Conservation (phyloP, 2,329 filamentous ascomycete genomes). For the Cryphonectria radicalis region DNA sequence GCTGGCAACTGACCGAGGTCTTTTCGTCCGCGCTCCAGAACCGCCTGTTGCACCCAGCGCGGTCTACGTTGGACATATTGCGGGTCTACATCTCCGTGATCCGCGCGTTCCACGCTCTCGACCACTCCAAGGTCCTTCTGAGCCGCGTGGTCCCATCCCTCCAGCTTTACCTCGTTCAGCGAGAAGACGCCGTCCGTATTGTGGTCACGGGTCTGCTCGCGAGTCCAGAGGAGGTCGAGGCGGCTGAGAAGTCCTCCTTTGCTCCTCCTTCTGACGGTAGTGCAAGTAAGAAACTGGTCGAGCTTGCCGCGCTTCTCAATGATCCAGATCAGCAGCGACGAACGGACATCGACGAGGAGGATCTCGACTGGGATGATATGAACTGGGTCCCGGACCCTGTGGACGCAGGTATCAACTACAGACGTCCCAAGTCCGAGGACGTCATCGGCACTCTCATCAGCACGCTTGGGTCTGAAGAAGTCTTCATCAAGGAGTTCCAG, state of each 20-base stretch:
- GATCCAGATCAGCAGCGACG: conserved; percentile 61
- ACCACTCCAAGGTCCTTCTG: conserved; percentile 77
- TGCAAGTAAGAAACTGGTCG: conserved; percentile 56
- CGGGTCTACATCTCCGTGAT: conserved; percentile 82
- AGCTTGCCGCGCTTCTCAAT: conserved; percentile 69
- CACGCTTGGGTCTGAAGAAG: conserved; percentile 85
- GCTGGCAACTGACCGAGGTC: conserved; percentile 69
- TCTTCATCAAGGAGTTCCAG: conserved; percentile 94
- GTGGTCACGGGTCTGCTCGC: conserved; percentile 76
- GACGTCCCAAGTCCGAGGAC: conserved; percentile 84
- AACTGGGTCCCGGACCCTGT: conserved; percentile 91
- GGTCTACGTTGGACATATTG: conserved; percentile 76
- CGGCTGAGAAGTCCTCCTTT: conserved; percentile 31
- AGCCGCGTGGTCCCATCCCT: conserved; percentile 75
- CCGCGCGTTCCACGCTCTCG: conserved; percentile 73
- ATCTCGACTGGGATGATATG: conserved; percentile 90
- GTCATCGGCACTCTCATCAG: conserved; percentile 87
- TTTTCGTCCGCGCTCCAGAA: conserved; percentile 69
- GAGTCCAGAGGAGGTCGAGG: conserved; percentile 55
- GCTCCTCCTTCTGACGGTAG: neutral
- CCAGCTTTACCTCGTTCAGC: conserved; percentile 74
- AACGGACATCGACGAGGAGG: conserved; percentile 63
- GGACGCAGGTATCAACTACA: conserved; percentile 91
- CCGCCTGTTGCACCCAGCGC: conserved; percentile 73
- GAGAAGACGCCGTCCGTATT: conserved; percentile 75